Percentiles rank a stretch among this genome's conserved stretches.
Evolutionary conservation across 306 rosid genomes (phyloP).

Genomic region (Quercus dentata): DNA sequence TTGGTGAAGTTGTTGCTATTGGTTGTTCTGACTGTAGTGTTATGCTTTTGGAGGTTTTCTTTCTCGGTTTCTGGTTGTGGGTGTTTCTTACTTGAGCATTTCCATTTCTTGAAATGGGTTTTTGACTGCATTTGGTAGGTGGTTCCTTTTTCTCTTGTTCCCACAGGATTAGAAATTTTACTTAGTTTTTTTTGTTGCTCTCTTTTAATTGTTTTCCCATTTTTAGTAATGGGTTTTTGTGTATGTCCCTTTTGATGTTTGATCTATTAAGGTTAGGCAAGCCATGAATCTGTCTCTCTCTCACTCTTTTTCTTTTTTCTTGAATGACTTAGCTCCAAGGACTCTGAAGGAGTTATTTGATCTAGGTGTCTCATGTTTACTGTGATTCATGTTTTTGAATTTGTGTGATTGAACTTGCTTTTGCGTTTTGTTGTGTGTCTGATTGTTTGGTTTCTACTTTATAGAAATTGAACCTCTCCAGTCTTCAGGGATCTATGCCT

Average conservation of each 20-base stretch:
- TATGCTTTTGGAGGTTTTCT: slow-evolving; percentile 21
- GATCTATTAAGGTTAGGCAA: not conserved
- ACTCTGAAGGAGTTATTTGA: not conserved
- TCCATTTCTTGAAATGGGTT: slow-evolving; percentile 7
- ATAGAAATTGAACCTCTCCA: not conserved
- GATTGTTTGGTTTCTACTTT: not conserved
- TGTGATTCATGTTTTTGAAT: not conserved
- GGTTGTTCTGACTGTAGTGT: not conserved
- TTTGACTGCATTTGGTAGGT: not conserved
- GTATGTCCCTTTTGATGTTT: not conserved
- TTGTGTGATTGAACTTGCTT: not conserved
- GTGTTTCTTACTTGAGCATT: not conserved
- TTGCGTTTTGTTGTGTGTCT: not conserved
- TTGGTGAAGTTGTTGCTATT: slow-evolving; percentile 15
- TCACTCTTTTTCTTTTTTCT: not conserved
- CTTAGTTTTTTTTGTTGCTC: not conserved
- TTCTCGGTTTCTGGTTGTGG: slow-evolving; percentile 13
- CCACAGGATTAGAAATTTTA: not conserved
- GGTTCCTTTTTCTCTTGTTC: not conserved
- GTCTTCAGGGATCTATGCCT: not conserved
- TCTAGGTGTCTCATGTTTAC: not conserved
- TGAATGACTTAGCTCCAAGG: not conserved
- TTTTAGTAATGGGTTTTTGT: not conserved
- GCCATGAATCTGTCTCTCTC: not conserved
- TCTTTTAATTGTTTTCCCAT: not conserved